Evolutionary conservation across 495 filamentous ascomycete genomes (phyloP).

Genomic region (Apodospora peruviana): DNA sequence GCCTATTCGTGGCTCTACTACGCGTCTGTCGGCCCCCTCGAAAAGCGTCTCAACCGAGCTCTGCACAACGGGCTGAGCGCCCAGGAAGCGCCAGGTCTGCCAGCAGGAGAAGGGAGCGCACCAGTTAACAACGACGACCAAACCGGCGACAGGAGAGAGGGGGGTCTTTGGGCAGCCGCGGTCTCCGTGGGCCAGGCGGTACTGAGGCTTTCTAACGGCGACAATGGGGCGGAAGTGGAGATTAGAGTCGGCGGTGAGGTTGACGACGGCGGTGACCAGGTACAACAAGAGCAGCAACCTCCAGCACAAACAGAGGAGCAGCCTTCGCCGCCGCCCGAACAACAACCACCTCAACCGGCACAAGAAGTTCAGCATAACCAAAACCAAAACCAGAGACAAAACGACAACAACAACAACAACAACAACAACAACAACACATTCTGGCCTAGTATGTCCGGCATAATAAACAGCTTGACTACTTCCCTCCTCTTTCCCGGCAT

Average conservation of each 20-base stretch:
- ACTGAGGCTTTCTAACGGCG: slow-evolving; percentile 20
- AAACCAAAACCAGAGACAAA: slow-evolving; percentile 3
- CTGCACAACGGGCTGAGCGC: slow-evolving; percentile 19
- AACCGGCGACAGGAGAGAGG: neutral
- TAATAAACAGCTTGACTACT: slow-evolving; percentile 33
- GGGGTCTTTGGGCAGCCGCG: slow-evolving; percentile 7
- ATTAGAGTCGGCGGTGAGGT: slow-evolving; percentile 37
- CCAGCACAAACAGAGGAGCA: neutral
- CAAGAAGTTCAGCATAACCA: neutral
- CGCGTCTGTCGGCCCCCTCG: slow-evolving; percentile 54
- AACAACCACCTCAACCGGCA: neutral
- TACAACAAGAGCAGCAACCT: neutral
- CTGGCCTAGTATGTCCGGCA: neutral
- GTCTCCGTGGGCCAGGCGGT: slow-evolving; percentile 11
- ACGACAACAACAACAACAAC: neutral
- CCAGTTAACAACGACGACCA: neutral
- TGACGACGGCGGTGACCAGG: slow-evolving; percentile 9
- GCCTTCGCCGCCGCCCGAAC: neutral
- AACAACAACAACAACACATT: slow-evolving; percentile 3
- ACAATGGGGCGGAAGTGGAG: slow-evolving; percentile 27
- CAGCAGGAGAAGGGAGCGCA: neutral
- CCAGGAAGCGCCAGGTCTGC: slow-evolving; percentile 8
- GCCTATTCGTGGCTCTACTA: slow-evolving; percentile 64
- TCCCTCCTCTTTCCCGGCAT: slow-evolving; percentile 37
- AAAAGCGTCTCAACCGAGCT: slow-evolving; percentile 52